These are phyloP conservation scores for Leptomonas pyrrhocoris DNA, from an alignment of 208 protist genomes.

Conservation along the genomic window DNA sequence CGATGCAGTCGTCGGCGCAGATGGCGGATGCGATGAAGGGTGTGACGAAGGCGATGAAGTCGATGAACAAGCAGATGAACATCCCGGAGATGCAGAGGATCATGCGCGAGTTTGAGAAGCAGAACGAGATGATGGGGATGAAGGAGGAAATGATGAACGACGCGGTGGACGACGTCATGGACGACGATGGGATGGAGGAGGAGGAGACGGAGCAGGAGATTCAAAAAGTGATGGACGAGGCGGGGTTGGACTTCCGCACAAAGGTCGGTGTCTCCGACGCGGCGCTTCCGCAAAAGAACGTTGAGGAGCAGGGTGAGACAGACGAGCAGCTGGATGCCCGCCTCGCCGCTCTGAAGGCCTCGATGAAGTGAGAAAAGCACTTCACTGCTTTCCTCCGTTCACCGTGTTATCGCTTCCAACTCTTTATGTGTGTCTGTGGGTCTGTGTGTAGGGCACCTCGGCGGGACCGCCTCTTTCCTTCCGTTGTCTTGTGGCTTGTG, in stretches of 20 bases:
- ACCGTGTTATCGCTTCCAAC: too few species aligned
- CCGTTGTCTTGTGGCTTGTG: conserved; percentile 1
- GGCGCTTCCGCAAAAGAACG: conserved; percentile 47
- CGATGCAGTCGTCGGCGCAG: conserved; percentile 89
- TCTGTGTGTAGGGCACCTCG: too few species aligned
- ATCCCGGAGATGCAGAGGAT: conserved; percentile 97
- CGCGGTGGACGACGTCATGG: conserved; percentile 91
- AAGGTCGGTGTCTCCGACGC: conserved; percentile 73
- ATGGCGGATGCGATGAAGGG: conserved; percentile 94
- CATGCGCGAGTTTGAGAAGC: conserved; percentile 98
- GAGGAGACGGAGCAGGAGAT: conserved; percentile 91
- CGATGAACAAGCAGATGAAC: conserved; percentile 98
- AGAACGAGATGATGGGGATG: conserved; percentile 98
- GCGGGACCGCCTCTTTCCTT: neutral
- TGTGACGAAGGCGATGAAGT: conserved; percentile 89
- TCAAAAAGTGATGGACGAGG: conserved; percentile 92
- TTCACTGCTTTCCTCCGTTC: too few species aligned
- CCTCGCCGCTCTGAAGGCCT: conserved; percentile 76
- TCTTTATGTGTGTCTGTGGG: conserved; percentile 1
- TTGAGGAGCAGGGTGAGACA: conserved; percentile 52
- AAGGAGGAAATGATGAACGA: conserved; percentile 99
- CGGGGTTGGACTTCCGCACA: conserved; percentile 85
- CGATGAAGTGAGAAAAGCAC: conserved; percentile 59
- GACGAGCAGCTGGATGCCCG: conserved; percentile 87
- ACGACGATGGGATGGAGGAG: conserved; percentile 92